Evolutionary conservation across 495 filamentous ascomycete genomes (phyloP), one percentile per base, ranked within the genome.

Genomic region (Clohesyomyces aquaticus): DNA sequence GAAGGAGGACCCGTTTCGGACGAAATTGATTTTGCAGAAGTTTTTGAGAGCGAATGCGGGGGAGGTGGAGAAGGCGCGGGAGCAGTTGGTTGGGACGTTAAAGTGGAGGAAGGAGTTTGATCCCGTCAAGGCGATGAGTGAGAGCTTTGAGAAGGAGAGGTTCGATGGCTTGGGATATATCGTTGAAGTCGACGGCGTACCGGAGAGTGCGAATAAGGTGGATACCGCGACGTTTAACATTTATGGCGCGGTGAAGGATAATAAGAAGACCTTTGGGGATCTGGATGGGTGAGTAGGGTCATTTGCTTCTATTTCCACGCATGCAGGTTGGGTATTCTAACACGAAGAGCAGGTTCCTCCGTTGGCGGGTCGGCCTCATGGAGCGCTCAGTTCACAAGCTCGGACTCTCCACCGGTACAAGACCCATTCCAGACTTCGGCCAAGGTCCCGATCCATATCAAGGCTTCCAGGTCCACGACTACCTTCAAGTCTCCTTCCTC

Each of bases 401-500:
- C 25, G 78, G 85, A 49, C 78, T 96, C 57, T 60, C 77, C 12
- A 78, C 82, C 16, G 88, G 88, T 21, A 89, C 84, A 18, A 76
- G 80, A 56, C 83, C 87, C 26, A 93, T 96, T 66, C 87, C 89
- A 1, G 88, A 90, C 63, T 83, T 85, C 52, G 81, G 83, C 63
- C 76, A 68, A 16, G 75, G 75, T 11, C 65, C 80, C 18, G 92
- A 96, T 73, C 90, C 89, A 1, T 94, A 96, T 76, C 87, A 91
- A 77, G 89, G 91, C 73, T 81, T 89, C 63, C 91, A 96, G 75
- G 85, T 96, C 4, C 92, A 96, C 78, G 92, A 96, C 77, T 96
- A 95, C 80, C 78, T 88, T 63, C 85, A 83, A 51, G 83, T 96
- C 70, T 87, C 83, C 66, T 96, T 96, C 80, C 78, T 96, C 45